These are phyloP conservation scores for Leccinum ochraceum DNA, from an alignment of 768 basidiomycete species.

Conservation along the genomic window DNA sequence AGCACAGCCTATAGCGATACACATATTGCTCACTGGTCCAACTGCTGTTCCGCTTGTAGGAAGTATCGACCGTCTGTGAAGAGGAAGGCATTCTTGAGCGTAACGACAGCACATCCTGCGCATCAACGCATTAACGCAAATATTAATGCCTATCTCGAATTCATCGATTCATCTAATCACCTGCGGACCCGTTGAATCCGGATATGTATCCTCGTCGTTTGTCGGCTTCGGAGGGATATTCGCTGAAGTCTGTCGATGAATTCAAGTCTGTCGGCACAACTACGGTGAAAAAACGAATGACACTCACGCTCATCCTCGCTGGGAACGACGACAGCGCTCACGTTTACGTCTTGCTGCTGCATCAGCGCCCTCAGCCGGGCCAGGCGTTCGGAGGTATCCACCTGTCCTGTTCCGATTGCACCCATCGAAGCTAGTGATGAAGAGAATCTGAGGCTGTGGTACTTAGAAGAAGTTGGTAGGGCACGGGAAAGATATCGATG, in stretches of 20 bases:
- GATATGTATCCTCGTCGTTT: constrained; percentile 86
- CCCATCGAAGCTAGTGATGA: constrained; percentile 37
- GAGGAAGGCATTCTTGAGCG: constrained; percentile 66
- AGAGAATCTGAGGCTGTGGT: constrained; percentile 7
- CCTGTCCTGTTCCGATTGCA: constrained; percentile 39
- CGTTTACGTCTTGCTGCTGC: constrained; percentile 49
- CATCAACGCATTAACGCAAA: constrained; percentile 8
- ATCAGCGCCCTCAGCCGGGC: constrained; percentile 68
- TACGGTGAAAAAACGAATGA: not conserved
- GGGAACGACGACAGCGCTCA: constrained; percentile 81
- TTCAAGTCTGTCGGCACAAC: not conserved
- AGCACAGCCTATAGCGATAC: not conserved
- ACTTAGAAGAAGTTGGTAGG: constrained; percentile 8
- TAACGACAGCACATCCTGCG: constrained; percentile 76
- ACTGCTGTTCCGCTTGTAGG: constrained; percentile 86
- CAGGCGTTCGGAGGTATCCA: constrained; percentile 66
- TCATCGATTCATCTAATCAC: constrained; percentile 37
- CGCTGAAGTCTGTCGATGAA: constrained; percentile 70
- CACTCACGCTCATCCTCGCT: constrained; percentile 90
- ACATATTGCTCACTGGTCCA: constrained; percentile 62
- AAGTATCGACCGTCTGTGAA: constrained; percentile 98
- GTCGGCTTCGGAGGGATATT: constrained; percentile 86
- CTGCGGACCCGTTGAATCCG: constrained; percentile 93
- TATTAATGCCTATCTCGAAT: not conserved
- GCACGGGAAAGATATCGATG: constrained; percentile 27